Evolutionary conservation across 1,139 yeast species (phyloP).

Genomic region (Wickerhamomyces sp.): DNA sequence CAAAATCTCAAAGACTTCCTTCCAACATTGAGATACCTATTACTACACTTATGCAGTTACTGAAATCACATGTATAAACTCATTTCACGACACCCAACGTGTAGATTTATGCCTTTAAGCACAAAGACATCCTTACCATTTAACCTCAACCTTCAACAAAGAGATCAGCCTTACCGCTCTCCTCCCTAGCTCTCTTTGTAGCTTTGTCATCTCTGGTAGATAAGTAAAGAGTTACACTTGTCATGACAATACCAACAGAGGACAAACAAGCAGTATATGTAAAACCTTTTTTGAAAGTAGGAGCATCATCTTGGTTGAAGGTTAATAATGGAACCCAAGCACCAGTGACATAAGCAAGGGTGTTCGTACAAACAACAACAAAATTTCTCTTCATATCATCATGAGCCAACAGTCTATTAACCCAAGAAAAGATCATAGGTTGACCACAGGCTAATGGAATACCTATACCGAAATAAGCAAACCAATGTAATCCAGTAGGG

Average conservation of each 20-base stretch:
- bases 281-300: conserved; percentile 1
- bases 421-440: conserved; percentile 3
- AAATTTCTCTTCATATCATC: conserved; percentile 4
- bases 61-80: too few species aligned
- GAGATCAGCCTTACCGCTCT: too few species aligned
- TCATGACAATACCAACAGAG: not conserved
- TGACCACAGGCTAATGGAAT: conserved; percentile 8
- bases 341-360: conserved; percentile 1
- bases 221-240: not conserved
- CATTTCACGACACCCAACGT: too few species aligned
- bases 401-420: conserved; percentile 1
- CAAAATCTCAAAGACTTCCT: too few species aligned
- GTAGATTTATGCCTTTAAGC: too few species aligned
- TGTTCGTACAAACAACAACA: conserved; percentile 3
- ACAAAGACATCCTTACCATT: too few species aligned
- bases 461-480: conserved; percentile 13
- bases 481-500: conserved; percentile 19
- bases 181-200: not conserved
- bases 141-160: too few species aligned
- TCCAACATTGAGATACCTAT: too few species aligned
- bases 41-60: too few species aligned
- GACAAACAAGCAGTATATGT: not conserved
- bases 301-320: not conserved
- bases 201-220: not conserved
- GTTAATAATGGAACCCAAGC: conserved; percentile 3